Evolutionary conservation across 139 green algal species (phyloP), one percentile per base, ranked within the genome.

Genomic region (Mesostigma viride): DNA sequence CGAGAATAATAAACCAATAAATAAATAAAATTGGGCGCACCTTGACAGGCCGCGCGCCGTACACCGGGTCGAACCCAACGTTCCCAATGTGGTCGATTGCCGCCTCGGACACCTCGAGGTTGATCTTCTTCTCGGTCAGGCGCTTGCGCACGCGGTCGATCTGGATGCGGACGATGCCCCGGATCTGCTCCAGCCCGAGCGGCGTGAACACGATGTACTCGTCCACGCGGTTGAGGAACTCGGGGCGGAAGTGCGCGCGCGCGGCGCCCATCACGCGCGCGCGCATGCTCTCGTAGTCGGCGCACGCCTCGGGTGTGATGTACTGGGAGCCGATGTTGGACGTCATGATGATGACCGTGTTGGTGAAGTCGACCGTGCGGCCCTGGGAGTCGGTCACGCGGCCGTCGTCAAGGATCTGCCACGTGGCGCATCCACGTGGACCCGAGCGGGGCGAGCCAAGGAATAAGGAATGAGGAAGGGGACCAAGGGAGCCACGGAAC

Each of bases 201-300:
- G 86, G 84, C 68, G 94, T 81, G 69, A 97, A 98, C 24, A 96
- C 88, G 64, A 95, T 91, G 80, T 93, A 97, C 74, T 97, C 91
- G 80, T 97, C 91, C 33, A 97, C 82, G 57, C 91, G 81, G 82
- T 97, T 98, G 65, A 98, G 76, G 68, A 97, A 98, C 82, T 98
- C 92, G 27, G 92, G 91, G 53, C 87, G 76, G 86, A 97, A 98
- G 74, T 90, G 79, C 1, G 66, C 68, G 33, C 88, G 87, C n/a
- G 96, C 91, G 5, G 66, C 66, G 11, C 69, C 70, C 73, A 85
- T 76, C 31, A 85, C 73, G 34, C 65, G 53, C 44, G 76, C 69
- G 3, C 57, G 47, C 28, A 79, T 73, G 31, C 33, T 31, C 31
- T 31, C 46, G 28, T 36, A 61, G 26, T 17, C n/a, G n/a, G 58